phyloP scores from a whole-genome alignment of 1,284 basidiomycete genomes.

The Fomitopsis pinicola region DNA sequence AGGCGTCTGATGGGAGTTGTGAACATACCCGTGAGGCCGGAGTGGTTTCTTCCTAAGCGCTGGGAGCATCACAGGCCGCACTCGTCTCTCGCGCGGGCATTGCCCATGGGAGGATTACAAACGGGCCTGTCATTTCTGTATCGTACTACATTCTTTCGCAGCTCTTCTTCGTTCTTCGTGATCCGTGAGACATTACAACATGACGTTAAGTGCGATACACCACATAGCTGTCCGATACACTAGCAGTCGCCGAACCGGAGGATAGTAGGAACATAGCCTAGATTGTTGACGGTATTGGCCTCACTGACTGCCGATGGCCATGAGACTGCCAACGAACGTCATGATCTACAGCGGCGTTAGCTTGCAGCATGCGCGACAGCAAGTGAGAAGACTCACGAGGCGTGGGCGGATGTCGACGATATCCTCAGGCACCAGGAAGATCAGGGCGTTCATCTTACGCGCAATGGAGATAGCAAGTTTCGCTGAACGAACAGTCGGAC shows the following conservation, averaged over 20 bases:
- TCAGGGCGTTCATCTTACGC: slow-evolving; percentile 94
- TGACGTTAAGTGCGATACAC: not conserved
- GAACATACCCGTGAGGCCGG: too few species aligned
- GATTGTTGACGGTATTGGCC: not conserved
- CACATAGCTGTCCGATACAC: slow-evolving; percentile 1
- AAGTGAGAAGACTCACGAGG: slow-evolving; percentile 47
- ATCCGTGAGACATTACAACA: not conserved
- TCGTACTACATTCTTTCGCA: not conserved
- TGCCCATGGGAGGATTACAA: not conserved
- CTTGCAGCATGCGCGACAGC: not conserved
- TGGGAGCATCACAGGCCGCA: too few species aligned
- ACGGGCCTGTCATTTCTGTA: not conserved
- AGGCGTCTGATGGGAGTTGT: too few species aligned
- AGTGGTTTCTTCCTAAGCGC: too few species aligned
- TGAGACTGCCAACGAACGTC: slow-evolving; percentile 51
- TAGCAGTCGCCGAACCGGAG: not conserved
- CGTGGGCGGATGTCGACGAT: slow-evolving; percentile 86
- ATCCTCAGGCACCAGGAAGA: slow-evolving; percentile 97
- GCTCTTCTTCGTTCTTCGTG: not conserved
- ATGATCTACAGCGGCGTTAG: slow-evolving; percentile 30
- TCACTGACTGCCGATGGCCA: slow-evolving; percentile 23
- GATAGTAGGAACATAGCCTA: not conserved
- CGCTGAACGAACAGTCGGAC: slow-evolving; percentile 41
- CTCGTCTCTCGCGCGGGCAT: too few species aligned
- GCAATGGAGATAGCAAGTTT: slow-evolving; percentile 98